These are phyloP conservation scores for Arthroderma sp. DNA, from an alignment of 2,329 filamentous ascomycete genomes.

Conservation along the genomic window DNA sequence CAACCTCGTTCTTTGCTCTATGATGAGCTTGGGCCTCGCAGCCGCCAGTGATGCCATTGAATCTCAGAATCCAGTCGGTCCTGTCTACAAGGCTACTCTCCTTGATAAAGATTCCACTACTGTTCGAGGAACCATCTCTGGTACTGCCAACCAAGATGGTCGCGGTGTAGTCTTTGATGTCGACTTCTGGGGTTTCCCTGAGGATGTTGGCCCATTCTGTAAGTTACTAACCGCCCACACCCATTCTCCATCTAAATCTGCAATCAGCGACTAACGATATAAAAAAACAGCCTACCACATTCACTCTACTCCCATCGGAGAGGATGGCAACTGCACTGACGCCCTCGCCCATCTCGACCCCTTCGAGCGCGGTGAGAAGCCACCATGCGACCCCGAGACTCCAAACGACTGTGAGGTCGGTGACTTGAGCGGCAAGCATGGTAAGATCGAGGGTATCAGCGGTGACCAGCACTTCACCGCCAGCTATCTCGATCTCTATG, in stretches of 20 bases:
- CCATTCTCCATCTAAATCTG: not conserved
- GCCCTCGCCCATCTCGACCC: conserved; percentile 61
- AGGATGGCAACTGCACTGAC: conserved; percentile 56
- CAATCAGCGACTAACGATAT: not conserved
- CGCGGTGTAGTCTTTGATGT: conserved; percentile 45
- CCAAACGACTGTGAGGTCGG: conserved; percentile 61
- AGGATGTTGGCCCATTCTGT: conserved; percentile 44
- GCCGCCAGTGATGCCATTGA: conserved; percentile 22
- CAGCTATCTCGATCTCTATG: conserved; percentile 36
- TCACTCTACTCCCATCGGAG: conserved; percentile 51
- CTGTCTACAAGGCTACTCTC: conserved; percentile 44
- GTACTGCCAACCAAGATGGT: conserved; percentile 35
- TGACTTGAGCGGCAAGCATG: conserved; percentile 63
- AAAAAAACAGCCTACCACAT: conserved; percentile 50
- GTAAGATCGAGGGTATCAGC: conserved; percentile 40
- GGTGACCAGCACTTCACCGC: conserved; percentile 16
- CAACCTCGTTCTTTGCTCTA: conserved; percentile 10
- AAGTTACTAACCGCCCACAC: conserved; percentile 19
- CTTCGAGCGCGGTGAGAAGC: conserved; percentile 48
- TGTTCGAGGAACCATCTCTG: conserved; percentile 41
- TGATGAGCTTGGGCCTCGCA: conserved; percentile 15
- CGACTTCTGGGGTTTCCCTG: conserved; percentile 46
- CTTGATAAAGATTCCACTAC: conserved; percentile 42
- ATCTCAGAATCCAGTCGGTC: conserved; percentile 46
- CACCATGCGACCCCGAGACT: conserved; percentile 44